Base-by-base conservation (phyloP, 2,329 filamentous ascomycete genomes). In the Paecilomyces dactylethromorphus region DNA sequence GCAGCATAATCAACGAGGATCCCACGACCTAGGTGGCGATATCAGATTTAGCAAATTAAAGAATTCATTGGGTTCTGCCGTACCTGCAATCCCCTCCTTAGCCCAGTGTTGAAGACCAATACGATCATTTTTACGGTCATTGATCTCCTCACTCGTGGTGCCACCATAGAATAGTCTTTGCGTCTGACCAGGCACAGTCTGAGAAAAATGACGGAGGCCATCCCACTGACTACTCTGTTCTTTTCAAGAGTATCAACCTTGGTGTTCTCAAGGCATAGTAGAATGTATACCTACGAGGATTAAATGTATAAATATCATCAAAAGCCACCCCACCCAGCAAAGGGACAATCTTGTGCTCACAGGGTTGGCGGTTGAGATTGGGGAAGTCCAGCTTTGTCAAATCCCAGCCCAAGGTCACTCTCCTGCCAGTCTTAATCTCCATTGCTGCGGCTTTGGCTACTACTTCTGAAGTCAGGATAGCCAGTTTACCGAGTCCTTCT, bases 371-470 rank as follows among this genome's bases (percentile, higher is more conserved):
- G 51, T 78, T 78, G 62, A 84, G 80, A 60, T 81, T 80, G 1
- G 82, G 80, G 62, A 80, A 77, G 59, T 85, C 81, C 2, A 84
- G 70, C 64, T 85, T 84, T 21, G 77, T 79, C 60, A 85, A 66
- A 24, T 82, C 79, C 83, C 83, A 85, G 26, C 78, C 78, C 45
- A 86, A 73, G 10, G 79, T 79, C 24, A 84, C 77, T 32, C 81
- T 75, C 21, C 73, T 73, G 12, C 83, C 83, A 0, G 78, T 80
- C 45, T 73, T 75, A 63, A 85, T 84, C 63, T 82, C 79, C 4
- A 74, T 71, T 3, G 75, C 68, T 2, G 83, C 82, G 0, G 80
- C 76, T 22, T 74, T 72, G 5, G 78, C 76, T 2, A 85, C 80
- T 1, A 81, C 71, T 1, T 82, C 75, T 1, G 82, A 79, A 0